Evolutionary conservation across 1,284 basidiomycete genomes (phyloP).

Genomic region (Tylopilus sp.): DNA sequence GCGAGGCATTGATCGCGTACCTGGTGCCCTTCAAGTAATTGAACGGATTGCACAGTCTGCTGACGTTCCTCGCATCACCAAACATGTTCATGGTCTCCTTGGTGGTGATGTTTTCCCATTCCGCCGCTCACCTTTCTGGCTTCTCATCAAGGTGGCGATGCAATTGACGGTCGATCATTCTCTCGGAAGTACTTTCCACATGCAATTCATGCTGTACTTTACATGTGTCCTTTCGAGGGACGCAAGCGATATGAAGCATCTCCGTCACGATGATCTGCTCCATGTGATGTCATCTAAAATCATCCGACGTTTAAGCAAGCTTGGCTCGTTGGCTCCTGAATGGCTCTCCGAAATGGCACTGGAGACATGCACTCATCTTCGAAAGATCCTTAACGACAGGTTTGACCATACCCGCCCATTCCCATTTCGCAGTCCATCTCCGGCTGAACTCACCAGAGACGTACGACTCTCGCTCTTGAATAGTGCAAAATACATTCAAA

Average conservation of each 20-base stretch:
- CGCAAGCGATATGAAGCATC: conserved; percentile 7
- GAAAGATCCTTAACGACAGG: conserved; percentile 1
- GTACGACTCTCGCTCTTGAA: conserved; percentile 30
- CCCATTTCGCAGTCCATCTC: conserved; percentile 25
- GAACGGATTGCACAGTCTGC: no score
- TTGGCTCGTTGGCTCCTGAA: conserved; percentile 13
- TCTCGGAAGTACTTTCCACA: no score
- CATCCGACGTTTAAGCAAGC: conserved; percentile 37
- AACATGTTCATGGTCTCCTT: no score
- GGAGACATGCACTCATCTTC: conserved; percentile 1
- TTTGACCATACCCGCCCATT: background rate
- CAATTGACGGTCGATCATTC: background rate
- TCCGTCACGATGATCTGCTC: conserved; percentile 32
- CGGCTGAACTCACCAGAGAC: conserved; percentile 27
- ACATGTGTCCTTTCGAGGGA: background rate
- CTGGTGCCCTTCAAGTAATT: no score
- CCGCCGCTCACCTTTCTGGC: background rate
- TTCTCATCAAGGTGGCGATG: no score
- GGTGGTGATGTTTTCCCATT: no score
- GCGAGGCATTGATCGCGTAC: no score
- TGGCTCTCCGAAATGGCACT: conserved; percentile 11
- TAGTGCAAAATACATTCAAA: no score
- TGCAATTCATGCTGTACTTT: background rate
- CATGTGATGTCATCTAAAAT: conserved; percentile 30
- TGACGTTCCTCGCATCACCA: no score